A percentile compares a stretch with the other conserved stretches of the same genome.
These are phyloP conservation scores for Rhodomyrtus psidioides DNA, from an alignment of 441 rosid species.

Conservation along the genomic window DNA sequence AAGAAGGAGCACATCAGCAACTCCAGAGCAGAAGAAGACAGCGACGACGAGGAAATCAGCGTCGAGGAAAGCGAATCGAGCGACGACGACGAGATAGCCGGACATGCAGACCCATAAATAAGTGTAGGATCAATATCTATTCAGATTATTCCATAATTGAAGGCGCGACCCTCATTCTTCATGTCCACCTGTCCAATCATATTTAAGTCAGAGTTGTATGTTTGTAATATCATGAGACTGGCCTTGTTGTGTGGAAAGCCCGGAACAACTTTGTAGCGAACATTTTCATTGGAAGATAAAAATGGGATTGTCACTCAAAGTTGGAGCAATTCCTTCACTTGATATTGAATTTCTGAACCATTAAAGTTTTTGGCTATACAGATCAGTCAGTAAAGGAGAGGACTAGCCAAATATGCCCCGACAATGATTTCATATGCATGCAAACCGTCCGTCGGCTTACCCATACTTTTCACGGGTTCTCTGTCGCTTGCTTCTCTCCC, in stretches of 20 bases:
- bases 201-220: not conserved
- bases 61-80: slow-evolving; percentile 35
- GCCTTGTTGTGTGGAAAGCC: not conserved
- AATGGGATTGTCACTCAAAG: not conserved
- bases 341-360: not conserved
- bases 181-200: not conserved
- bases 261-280: not conserved
- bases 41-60: slow-evolving; percentile 36
- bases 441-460: not conserved
- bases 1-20: slow-evolving; percentile 36
- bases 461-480: not conserved
- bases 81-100: slow-evolving; percentile 40
- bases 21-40: slow-evolving; percentile 20
- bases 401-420: not conserved
- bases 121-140: not conserved
- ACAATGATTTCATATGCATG: not conserved
- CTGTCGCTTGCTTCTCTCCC: not conserved
- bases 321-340: not conserved
- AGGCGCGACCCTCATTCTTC: not conserved
- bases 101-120: slow-evolving; percentile 42
- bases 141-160: not conserved
- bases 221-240: not conserved
- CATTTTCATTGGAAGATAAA: not conserved
- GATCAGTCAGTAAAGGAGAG: not conserved
- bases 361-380: not conserved